Evolutionary conservation across 441 rosid species (phyloP), one percentile per base, ranked within the genome.

Genomic region (Erodium chrysanthum): DNA sequence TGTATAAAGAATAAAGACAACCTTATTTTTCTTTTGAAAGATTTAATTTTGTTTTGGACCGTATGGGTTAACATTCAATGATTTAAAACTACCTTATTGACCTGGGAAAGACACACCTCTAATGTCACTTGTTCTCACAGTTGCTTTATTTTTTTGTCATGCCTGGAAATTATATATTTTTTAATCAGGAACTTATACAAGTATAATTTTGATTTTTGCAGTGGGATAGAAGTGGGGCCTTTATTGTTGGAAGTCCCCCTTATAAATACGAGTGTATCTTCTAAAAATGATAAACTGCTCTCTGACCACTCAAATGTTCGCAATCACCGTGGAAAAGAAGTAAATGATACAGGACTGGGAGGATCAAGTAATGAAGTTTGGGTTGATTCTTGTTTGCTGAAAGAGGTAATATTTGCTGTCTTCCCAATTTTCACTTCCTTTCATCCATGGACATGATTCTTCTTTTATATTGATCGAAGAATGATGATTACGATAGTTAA

Each of bases 161-260:
- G 9, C 50, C 0, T 54, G 17, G 21, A 54, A 18, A 5, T 44
- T 10, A 7, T 7, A 4, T 50, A n/a, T n/a, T n/a, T n/a, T 54
- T 21, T 58, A 1, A 58, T 59, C 31, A 10, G 25, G 63, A 27
- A 42, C 50, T 74, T 42, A 46, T 27, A 48, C 29, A 31, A 25
- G 12, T 70, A 15, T 15, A 23, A 66, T 73, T 54, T 56, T 23
- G 33, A 77, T 71, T 6, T 67, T 48, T 77, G 54, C 73, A 94
- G 99, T 73, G 97, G 96, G 71, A 80, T 82, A 75, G 89, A 88
- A 77, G 76, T 81, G 20, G 97, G 94, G 44, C 82, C 86, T 66
- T 75, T 88, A 69, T 52, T 67, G 76, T 7, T 76, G 78, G 84
- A 86, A 74, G 66, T 75, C 67, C 86, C 85, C 1, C 14, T 44